phyloP scores from a whole-genome alignment of 2,329 filamentous ascomycete species.

The Eurotiales sp. region DNA sequence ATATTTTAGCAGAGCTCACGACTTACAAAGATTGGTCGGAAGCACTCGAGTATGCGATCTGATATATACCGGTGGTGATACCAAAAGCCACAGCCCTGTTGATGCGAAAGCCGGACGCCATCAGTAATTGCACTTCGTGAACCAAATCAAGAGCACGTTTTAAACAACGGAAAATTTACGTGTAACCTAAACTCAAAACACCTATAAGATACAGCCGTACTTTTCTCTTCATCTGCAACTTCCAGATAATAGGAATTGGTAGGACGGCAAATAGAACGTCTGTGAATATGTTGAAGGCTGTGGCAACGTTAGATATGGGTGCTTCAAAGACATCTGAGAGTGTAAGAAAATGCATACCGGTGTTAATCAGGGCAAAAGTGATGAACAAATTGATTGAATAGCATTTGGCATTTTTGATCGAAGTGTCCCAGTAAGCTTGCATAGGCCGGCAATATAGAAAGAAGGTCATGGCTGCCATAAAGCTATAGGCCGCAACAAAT shows the following conservation, averaged over 20 bases:
- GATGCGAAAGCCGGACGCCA: no score
- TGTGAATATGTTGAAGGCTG: constrained; percentile 41
- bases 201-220: constrained; percentile 50
- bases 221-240: constrained; percentile 51
- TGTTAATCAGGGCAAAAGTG: constrained; percentile 42
- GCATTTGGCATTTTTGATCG: constrained; percentile 33
- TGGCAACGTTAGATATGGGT: no score
- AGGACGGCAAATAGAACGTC: constrained; percentile 52
- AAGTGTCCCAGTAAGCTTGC: neutral
- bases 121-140: constrained; percentile 7
- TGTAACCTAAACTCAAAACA: constrained; percentile 54
- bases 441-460: neutral
- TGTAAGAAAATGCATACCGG: no score
- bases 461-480: neutral
- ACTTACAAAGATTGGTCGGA: neutral
- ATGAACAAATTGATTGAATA: constrained; percentile 45
- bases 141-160: neutral
- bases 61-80: neutral
- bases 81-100: neutral
- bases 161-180: constrained; percentile 28
- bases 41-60: neutral
- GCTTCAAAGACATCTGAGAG: no score
- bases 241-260: constrained; percentile 52
- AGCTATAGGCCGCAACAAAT: neutral
- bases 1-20: neutral